A percentile compares a stretch with the other conserved stretches of the same genome.
phyloP scores from a whole-genome alignment of 805 yeast genomes.

The Clavispora fructus region DNA sequence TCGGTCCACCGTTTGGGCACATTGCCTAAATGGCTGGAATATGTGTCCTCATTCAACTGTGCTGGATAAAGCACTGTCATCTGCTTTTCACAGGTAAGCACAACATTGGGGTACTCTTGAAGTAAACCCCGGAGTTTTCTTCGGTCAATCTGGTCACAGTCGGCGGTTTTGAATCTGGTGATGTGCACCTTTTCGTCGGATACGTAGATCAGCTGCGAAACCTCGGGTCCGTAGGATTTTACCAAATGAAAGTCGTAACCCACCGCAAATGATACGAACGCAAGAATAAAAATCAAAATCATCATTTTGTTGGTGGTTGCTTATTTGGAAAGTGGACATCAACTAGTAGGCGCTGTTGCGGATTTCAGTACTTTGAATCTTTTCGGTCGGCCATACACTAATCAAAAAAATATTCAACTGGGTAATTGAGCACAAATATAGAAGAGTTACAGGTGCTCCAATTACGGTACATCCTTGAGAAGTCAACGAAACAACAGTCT shows the following conservation, averaged over 20 bases:
- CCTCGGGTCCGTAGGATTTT: background rate
- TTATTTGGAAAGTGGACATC: no score
- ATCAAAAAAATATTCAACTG: no score
- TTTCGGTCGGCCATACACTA: background rate
- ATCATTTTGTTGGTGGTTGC: no score
- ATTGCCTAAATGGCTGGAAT: background rate
- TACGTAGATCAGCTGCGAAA: background rate
- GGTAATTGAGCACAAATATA: no score
- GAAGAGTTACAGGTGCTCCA: no score
- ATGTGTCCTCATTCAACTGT: background rate
- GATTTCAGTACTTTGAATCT: background rate
- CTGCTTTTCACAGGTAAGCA: slow-evolving; percentile 9
- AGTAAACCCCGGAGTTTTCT: slow-evolving; percentile 3
- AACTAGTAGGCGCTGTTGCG: no score
- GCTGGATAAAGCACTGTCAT: slow-evolving; percentile 8
- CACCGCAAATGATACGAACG: background rate
- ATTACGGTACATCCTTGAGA: no score
- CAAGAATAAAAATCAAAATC: background rate
- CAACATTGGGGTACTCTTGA: slow-evolving; percentile 9
- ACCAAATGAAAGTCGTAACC: background rate
- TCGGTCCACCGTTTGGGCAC: background rate
- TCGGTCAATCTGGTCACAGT: slow-evolving; percentile 7
- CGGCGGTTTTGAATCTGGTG: background rate
- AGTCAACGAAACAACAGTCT: no score
- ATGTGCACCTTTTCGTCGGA: background rate